Evolutionary conservation across 2,329 filamentous ascomycete species (phyloP), one percentile per base, ranked within the genome.

Genomic region (Botrytis elliptica): DNA sequence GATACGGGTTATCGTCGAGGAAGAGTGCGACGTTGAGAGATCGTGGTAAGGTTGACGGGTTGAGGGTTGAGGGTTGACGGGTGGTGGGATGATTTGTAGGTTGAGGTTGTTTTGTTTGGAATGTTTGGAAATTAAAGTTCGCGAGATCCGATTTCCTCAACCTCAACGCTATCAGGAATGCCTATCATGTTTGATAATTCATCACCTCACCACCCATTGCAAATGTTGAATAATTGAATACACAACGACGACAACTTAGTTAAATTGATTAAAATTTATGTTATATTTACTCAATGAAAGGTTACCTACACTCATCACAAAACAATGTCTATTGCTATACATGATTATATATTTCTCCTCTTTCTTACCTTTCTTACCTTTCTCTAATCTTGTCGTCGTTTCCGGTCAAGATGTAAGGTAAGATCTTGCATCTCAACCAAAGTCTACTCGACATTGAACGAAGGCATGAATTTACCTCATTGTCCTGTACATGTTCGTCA

Each of bases 71-170:
- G 29, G 20, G 20, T 10, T 67, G 22, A 49, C 20, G 46, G 1
- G 33, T 38, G 40, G 14, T 42, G 40, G 40, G 2, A 18, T 36
- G 33, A 22, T 9, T 38, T 52, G 33, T 57, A 57, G 29, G 49
- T 55, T n/a, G 16, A 55, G 49, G 22, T 57, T 57, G 49, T 57
- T 57, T 57, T 68, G 66, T 68, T 57, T n/a, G 40, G 36, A 68
- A 68, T 68, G 66, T 68, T 57, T n/a, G 40, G 36, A 68, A 68
- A 57, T 42, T 40, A 38, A 68, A 68, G 49, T 68, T 68, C 66
- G 66, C 66, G 66, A 68, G 38, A 68, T 12, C 18, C 36, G 46
- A 68, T 10, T 20, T 33, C 33, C n/a, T 67, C 46, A 40, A 40
- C 33, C n/a, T 67, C 46, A 40, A 40, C 14, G 10, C 25, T 52